Conservation (phyloP, 805 yeast species). For the Jamesozyma jinghongensis region DNA sequence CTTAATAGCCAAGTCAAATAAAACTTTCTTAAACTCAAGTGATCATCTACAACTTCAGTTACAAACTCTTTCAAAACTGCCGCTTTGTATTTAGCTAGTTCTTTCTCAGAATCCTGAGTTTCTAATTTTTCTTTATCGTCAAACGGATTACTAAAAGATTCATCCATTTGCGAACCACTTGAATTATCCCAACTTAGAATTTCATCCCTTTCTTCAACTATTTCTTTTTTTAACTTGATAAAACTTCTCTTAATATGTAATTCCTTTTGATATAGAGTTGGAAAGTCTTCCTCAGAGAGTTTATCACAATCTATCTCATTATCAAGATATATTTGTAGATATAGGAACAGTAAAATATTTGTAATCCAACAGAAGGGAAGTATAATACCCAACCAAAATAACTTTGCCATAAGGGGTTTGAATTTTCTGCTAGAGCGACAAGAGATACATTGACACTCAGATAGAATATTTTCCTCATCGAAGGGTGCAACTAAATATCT, state of each 20-base stretch:
- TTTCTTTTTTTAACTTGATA: conserved; percentile 1
- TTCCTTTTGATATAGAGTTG: conserved; percentile 22
- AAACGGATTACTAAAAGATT: neutral
- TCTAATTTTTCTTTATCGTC: neutral
- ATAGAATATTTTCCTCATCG: conserved; percentile 5
- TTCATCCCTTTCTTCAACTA: neutral
- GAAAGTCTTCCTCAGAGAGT: conserved; percentile 20
- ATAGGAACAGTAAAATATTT: conserved; percentile 11
- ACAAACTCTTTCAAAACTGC: conserved; percentile 10
- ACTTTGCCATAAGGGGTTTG: conserved; percentile 5
- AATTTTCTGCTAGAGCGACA: conserved; percentile 9
- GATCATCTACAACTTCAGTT: conserved; percentile 11
- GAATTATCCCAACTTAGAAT: neutral
- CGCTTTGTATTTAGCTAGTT: conserved; percentile 4
- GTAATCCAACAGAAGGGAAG: conserved; percentile 19
- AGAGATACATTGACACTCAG: conserved; percentile 20
- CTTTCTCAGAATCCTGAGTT: neutral
- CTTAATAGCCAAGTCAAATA: conserved; percentile 13
- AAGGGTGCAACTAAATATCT: conserved; percentile 12
- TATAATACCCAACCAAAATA: conserved; percentile 19
- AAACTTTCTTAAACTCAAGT: conserved; percentile 9
- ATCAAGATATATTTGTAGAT: conserved; percentile 15
- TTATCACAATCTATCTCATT: conserved; percentile 18
- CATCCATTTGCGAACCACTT: neutral
- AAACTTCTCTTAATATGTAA: conserved; percentile 2